Base-by-base conservation (phyloP, 2,329 filamentous ascomycete species). In the Xylariaceae sp. region DNA sequence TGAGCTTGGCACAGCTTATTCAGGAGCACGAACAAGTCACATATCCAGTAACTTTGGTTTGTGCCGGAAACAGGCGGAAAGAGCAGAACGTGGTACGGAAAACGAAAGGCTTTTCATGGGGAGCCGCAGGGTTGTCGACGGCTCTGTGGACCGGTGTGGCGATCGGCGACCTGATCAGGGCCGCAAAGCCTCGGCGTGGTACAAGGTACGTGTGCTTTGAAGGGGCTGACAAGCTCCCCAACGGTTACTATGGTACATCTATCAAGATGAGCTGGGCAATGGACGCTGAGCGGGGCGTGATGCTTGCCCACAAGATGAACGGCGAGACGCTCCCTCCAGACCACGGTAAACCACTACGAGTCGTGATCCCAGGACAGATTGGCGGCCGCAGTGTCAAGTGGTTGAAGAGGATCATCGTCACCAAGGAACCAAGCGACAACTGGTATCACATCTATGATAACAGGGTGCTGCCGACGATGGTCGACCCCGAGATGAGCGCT, bases 381-480 rank as follows among this genome's bases (percentile, higher is more conserved):
- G 93, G 93, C 29, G 93, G 92, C 1, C 83, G 93, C 61, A 96
- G 91, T 71, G 92, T 97, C 28, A 97, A 97, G 74, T 97, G 93
- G 93, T 72, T 97, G 56, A 94, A 88, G 76, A 87, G 82, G 63
- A 82, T 97, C 58, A 89, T 92, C 39, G 74, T 97, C 47, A 94
- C 92, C 0, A 83, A 87, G 8, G 79, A 82, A 21, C 92, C 92
- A 0, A 96, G 92, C 69, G 88, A 94, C 61, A 96, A 96, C 69
- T 96, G 92, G 91, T 96, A 96, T 68, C 93, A 97, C 73, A 92
- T 96, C 61, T 93, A 95, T 73, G 93, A 97, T 72, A 97, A 97
- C 71, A 81, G 92, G 56, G 92, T 97, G 1, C 76, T 97, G 34
- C 93, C 93, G 63, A 96, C 92, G 0, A 93, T 87, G 82, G 82